A percentile compares a stretch with the other conserved stretches of the same genome.
phyloP scores from a whole-genome alignment of 306 rosid genomes.

The Macrotyloma uniflorum region DNA sequence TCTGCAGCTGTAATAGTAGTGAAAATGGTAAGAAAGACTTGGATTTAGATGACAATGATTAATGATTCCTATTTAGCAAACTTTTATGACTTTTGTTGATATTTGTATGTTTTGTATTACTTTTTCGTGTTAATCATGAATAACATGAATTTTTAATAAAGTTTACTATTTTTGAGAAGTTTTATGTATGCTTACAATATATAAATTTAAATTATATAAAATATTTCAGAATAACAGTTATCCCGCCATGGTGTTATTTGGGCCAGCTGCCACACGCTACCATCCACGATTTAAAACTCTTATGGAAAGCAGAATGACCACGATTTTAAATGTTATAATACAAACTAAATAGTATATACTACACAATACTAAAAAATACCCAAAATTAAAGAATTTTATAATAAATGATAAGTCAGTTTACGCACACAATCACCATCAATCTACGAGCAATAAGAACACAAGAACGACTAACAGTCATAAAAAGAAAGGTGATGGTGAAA shows the following conservation, averaged over 20 bases:
- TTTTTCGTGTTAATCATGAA: too few species aligned
- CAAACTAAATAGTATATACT: background rate
- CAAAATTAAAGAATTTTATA: background rate
- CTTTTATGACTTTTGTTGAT: background rate
- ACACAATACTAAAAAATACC: background rate
- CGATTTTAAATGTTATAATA: background rate
- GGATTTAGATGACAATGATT: too few species aligned
- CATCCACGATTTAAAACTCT: background rate
- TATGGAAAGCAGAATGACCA: background rate
- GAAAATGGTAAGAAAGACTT: too few species aligned
- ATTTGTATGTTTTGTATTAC: background rate
- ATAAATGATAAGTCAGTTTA: background rate
- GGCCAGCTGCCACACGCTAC: background rate
- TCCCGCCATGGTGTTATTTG: background rate
- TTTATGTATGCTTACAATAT: too few species aligned
- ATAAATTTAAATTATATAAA: too few species aligned
- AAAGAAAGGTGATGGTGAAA: background rate
- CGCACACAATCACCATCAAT: background rate
- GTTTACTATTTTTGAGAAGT: too few species aligned
- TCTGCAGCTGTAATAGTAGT: too few species aligned
- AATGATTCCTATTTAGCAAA: too few species aligned
- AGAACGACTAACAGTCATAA: background rate
- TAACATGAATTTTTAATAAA: too few species aligned
- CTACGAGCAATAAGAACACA: background rate
- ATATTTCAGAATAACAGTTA: too few species aligned